These are phyloP conservation scores for Fagopyrum esculentum DNA, from an alignment of 148 eudicot species.

Conservation along the genomic window DNA sequence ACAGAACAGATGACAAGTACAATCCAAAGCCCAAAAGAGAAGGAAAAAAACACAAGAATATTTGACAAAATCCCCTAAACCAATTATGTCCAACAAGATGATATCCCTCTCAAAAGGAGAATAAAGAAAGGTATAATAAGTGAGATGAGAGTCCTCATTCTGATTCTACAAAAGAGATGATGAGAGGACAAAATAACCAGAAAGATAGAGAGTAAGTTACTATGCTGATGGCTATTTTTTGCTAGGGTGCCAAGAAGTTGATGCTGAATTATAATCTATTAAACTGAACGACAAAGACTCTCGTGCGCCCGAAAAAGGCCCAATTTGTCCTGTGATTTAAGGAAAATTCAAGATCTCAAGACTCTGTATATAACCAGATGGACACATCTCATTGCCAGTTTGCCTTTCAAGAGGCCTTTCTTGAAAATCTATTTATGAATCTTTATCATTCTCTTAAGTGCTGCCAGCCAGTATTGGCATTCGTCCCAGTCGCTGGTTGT, in stretches of 20 bases:
- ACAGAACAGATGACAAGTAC: background rate
- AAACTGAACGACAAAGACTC: background rate
- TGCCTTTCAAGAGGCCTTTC: background rate
- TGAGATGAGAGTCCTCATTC: background rate
- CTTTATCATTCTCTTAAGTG: constrained; percentile 77
- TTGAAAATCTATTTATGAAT: constrained; percentile 22
- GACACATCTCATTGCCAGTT: background rate
- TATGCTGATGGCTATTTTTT: background rate
- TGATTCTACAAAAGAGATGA: background rate
- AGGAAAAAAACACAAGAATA: background rate
- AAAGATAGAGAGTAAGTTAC: background rate
- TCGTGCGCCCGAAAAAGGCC: background rate
- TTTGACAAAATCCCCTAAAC: constrained; percentile 10
- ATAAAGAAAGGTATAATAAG: constrained; percentile 5
- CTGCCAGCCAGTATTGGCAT: constrained; percentile 71
- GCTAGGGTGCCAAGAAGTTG: background rate
- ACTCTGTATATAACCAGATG: background rate
- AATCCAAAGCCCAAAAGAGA: background rate
- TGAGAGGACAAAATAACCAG: background rate
- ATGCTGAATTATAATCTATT: background rate
- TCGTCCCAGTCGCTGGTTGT: constrained; percentile 87
- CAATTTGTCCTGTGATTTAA: background rate
- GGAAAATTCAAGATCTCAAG: background rate
- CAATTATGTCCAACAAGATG: constrained; percentile 3
- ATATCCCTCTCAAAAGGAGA: background rate